Conservation (phyloP, 257 asterid genomes). For the Solanum phureja region DNA sequence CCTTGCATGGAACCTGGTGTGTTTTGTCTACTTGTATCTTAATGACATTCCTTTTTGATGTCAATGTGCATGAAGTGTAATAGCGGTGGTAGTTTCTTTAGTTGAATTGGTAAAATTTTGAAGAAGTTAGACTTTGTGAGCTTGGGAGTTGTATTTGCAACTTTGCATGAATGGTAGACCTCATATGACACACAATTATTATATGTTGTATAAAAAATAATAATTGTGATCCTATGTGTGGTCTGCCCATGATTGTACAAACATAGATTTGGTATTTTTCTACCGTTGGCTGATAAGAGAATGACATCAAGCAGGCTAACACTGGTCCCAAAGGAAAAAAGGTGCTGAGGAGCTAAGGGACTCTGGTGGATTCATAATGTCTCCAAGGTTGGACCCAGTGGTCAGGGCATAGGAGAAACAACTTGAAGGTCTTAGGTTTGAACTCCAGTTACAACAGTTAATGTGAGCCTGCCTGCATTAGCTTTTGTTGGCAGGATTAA, state of each 20-base stretch:
- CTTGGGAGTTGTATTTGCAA: not conserved
- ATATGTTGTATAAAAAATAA: not conserved
- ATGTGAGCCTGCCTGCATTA: not conserved
- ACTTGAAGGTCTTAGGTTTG: not conserved
- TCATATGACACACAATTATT: not conserved
- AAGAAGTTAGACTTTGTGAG: not conserved
- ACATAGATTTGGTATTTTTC: not conserved
- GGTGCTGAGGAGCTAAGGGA: not conserved
- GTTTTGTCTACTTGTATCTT: not conserved
- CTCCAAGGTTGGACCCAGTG: not conserved
- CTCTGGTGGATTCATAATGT: not conserved
- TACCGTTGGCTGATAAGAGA: not conserved
- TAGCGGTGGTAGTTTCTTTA: not conserved
- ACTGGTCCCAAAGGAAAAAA: not conserved
- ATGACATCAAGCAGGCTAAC: not conserved
- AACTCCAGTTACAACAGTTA: not conserved
- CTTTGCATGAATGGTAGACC: not conserved
- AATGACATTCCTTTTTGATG: not conserved
- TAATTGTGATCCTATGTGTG: not conserved
- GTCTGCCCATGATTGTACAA: not conserved
- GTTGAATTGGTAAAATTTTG: not conserved
- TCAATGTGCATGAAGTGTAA: not conserved
- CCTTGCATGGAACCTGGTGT: not conserved
- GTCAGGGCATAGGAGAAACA: not conserved
- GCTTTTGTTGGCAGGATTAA: not conserved